Conservation (phyloP, 176 grass and related monocot species). For the Eragrostis nindensis region DNA sequence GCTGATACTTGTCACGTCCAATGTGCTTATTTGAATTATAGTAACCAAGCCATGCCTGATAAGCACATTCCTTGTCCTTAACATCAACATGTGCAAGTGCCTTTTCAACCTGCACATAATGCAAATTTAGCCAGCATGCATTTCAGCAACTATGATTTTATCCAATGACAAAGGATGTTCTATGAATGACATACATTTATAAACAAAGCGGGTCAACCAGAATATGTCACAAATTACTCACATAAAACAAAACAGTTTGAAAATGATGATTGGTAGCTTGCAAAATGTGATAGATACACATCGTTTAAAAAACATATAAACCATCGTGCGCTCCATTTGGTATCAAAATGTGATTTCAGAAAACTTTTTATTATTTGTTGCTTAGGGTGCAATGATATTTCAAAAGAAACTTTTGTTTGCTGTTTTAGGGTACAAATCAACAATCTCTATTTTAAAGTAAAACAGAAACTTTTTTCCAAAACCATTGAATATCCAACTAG, state of each 20-base stretch:
- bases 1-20: constrained; percentile 79
- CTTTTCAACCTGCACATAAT: constrained; percentile 61
- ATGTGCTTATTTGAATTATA: constrained; percentile 88
- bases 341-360: not conserved
- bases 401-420: not conserved
- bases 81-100: constrained; percentile 75
- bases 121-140: not conserved
- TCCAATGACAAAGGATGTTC: constrained; percentile 1
- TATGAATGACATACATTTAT: not conserved
- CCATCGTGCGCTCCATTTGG: not conserved
- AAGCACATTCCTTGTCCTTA: constrained; percentile 84
- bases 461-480: not conserved
- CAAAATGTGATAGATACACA: not conserved
- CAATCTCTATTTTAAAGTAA: not conserved
- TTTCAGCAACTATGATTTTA: not conserved
- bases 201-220: not conserved
- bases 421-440: not conserved
- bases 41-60: constrained; percentile 94
- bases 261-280: not conserved
- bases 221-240: not conserved
- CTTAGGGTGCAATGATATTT: not conserved
- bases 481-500: not conserved
- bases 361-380: not conserved
- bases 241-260: not conserved
- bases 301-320: not conserved